A percentile compares a stretch with the other conserved stretches of the same genome.
Evolutionary conservation across 208 protist species (phyloP).

Genomic region (Naegleria fowleri): DNA sequence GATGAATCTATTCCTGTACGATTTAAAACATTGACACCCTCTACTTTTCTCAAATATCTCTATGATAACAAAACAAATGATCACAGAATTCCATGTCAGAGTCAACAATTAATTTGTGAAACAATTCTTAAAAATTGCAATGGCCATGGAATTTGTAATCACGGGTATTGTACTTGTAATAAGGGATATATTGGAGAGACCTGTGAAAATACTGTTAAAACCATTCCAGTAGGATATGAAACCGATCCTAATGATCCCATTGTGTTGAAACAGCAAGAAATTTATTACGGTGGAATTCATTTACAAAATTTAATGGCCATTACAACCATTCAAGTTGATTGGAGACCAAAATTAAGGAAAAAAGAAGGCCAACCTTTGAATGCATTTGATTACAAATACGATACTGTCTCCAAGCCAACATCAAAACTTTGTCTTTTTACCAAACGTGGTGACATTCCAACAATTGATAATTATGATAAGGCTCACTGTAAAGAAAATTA

Average conservation of each 20-base stretch:
- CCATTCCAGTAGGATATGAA: not conserved
- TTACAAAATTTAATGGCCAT: not conserved
- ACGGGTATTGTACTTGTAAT: not conserved
- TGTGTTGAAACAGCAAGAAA: not conserved
- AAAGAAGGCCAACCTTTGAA: not conserved
- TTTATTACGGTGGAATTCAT: not conserved
- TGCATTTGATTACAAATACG: not conserved
- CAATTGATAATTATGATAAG: not conserved
- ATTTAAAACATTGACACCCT: not conserved
- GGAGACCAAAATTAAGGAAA: not conserved
- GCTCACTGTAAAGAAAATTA: not conserved
- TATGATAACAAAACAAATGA: not conserved
- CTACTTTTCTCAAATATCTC: not conserved
- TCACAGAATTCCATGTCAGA: conserved; percentile 8
- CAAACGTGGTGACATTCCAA: not conserved
- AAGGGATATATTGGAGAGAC: not conserved
- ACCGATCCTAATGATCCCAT: not conserved
- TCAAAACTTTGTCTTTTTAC: not conserved
- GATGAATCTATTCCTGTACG: not conserved
- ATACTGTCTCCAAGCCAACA: not conserved
- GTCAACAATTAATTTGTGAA: not conserved
- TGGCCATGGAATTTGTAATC: not conserved
- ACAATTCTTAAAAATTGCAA: not conserved
- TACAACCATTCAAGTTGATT: not conserved
- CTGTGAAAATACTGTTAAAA: not conserved